A percentile compares a stretch with the other conserved stretches of the same genome.
phyloP scores from a whole-genome alignment of 305 asterid genomes.

The Plantago lanceolata region DNA sequence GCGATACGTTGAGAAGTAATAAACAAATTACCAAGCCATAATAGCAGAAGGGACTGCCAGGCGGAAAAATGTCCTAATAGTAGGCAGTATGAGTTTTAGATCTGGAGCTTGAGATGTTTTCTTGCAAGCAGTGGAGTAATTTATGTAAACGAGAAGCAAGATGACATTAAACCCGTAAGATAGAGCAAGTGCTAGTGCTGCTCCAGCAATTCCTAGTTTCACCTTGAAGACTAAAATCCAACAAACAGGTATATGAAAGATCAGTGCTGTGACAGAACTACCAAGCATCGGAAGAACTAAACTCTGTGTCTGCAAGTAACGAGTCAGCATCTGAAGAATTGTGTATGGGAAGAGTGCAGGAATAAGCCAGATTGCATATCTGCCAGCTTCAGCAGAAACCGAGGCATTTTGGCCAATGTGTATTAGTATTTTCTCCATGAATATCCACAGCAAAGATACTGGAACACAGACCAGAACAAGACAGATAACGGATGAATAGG shows the following conservation, averaged over 20 bases:
- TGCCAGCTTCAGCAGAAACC: constrained; percentile 45
- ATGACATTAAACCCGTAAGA: constrained; percentile 51
- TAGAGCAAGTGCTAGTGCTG: constrained; percentile 48
- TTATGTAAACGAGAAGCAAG: constrained; percentile 41
- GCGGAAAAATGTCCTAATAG: constrained; percentile 45
- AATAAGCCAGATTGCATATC: constrained; percentile 39
- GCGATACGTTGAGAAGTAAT: not conserved
- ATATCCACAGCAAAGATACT: constrained; percentile 44
- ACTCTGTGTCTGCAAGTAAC: constrained; percentile 54
- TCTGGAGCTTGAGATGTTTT: constrained; percentile 30
- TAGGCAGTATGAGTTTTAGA: constrained; percentile 26
- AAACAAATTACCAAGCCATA: constrained; percentile 55
- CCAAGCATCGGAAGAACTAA: constrained; percentile 50
- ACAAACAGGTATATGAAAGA: constrained; percentile 42
- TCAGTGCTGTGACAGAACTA: constrained; percentile 36
- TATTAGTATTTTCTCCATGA: constrained; percentile 43
- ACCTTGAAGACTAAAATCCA: constrained; percentile 42
- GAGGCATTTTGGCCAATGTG: constrained; percentile 46
- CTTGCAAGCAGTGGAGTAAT: constrained; percentile 46
- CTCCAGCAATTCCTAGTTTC: constrained; percentile 46
- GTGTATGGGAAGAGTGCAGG: constrained; percentile 50
- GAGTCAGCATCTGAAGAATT: constrained; percentile 47
- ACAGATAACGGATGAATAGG: constrained; percentile 35
- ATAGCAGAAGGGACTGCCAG: constrained; percentile 56
- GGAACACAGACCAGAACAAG: constrained; percentile 46